These are phyloP conservation scores for Amylocystis lapponica DNA, from an alignment of 768 basidiomycete genomes.

Conservation along the genomic window DNA sequence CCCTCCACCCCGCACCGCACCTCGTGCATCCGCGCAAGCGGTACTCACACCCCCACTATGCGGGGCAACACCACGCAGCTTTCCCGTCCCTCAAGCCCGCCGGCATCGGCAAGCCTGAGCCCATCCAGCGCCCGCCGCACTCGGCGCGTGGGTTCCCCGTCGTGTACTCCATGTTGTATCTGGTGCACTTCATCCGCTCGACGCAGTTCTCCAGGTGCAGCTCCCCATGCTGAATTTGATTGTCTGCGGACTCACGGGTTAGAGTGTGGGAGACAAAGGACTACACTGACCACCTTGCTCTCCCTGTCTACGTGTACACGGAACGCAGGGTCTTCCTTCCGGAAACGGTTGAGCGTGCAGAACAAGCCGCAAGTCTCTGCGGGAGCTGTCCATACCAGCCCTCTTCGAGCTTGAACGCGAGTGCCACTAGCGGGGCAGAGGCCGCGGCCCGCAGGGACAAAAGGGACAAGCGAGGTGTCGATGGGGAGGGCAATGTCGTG, in stretches of 20 bases:
- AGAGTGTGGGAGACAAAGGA: not conserved
- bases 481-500: conserved; percentile 72
- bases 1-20: conserved; percentile 4
- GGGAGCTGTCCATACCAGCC: conserved; percentile 96
- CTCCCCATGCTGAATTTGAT: conserved; percentile 99
- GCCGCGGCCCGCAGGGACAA: conserved; percentile 84
- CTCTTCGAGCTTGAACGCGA: conserved; percentile 99
- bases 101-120: too few species aligned
- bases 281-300: conserved; percentile 72
- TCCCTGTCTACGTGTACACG: conserved; percentile 92
- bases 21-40: conserved; percentile 15
- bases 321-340: conserved; percentile 99
- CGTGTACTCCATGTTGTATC: conserved; percentile 89
- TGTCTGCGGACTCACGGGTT: conserved; percentile 46
- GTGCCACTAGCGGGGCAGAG: conserved; percentile 80
- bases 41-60: conserved; percentile 19
- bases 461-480: conserved; percentile 61
- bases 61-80: too few species aligned
- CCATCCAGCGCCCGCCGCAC: conserved; percentile 63
- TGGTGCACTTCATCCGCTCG: conserved; percentile 96
- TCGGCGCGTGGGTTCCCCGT: conserved; percentile 97
- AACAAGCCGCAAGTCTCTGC: conserved; percentile 96
- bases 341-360: conserved; percentile 93
- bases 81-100: too few species aligned
- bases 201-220: conserved; percentile 98